Conservation (phyloP, 805 yeast species). For the Candida silvatica region DNA sequence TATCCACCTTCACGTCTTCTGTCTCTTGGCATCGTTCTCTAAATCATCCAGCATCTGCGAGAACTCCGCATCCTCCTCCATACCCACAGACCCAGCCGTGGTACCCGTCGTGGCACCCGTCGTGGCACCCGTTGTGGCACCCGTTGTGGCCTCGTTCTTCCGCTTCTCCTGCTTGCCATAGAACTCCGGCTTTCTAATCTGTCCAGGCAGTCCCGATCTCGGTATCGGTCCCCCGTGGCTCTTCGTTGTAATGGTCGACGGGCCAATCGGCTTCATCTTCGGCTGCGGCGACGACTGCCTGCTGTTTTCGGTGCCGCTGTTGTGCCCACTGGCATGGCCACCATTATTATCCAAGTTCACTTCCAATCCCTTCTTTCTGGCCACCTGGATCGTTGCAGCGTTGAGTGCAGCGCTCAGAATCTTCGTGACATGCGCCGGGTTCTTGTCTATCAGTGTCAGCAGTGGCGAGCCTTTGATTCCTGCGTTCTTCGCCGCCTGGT, state of each 20-base stretch:
- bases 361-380: conserved; percentile 43
- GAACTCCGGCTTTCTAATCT: conserved; percentile 20
- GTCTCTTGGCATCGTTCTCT: too few species aligned
- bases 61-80: too few species aligned
- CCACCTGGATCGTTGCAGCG: conserved; percentile 59
- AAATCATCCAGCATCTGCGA: too few species aligned
- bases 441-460: conserved; percentile 68
- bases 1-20: neutral
- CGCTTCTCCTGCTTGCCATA: conserved; percentile 10
- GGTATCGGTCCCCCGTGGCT: neutral
- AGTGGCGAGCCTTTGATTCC: conserved; percentile 75
- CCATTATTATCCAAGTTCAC: too few species aligned
- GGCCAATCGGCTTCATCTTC: conserved; percentile 18
- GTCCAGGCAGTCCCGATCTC: conserved; percentile 6
- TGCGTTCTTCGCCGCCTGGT: conserved; percentile 78
- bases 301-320: too few species aligned
- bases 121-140: too few species aligned
- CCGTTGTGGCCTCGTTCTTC: neutral
- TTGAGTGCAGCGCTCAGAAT: conserved; percentile 75
- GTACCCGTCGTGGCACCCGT: too few species aligned
- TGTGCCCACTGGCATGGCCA: too few species aligned
- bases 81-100: too few species aligned
- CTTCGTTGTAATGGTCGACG: conserved; percentile 4
- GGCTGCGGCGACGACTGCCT: conserved; percentile 23
- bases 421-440: conserved; percentile 72